Base-by-base conservation (phyloP, 140 eudicot genomes). In the Cichorium intybus region DNA sequence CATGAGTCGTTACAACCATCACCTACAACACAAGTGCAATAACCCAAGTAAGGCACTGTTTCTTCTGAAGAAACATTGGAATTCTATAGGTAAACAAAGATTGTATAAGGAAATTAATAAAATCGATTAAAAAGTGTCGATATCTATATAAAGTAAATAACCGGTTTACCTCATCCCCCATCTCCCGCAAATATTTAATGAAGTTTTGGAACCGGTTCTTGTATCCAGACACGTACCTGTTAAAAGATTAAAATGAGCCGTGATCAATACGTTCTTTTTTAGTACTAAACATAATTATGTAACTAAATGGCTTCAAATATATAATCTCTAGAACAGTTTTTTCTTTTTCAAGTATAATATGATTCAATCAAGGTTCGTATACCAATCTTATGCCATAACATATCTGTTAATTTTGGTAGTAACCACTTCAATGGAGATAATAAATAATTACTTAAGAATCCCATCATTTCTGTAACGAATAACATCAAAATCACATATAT, bases 1-100 rank as follows among this genome's bases (percentile, higher is more conserved):
- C 97, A 77, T 90, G 97, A 24, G 97, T 90, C 11, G 97, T 90
- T 71, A 90, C 93, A 68, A 90, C 97, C 95, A 90, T 79, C 61
- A 90, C 97, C 97, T 90, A 68, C 61, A 76, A 29, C 69, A 48
- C 34, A 58, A 31, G 11, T 47, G 21, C 22, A 31, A 27, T 58
- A 26, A 56, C 39, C 41, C 10, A 55, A 52, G 17, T 21, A 45
- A 45, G 45, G 15, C 15, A 0, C 10, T 37, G 45, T 37, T 37
- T 9, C 12, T 37, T n/a, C n/a, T n/a, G n/a, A n/a, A n/a, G n/a
- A n/a, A n/a, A n/a, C n/a, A n/a, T n/a, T n/a, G n/a, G n/a, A n/a
- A n/a, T n/a, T n/a, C n/a, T n/a, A n/a, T n/a, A 43, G 50, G 14
- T 7, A 60, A 51, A n/a, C 59, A 63, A 60, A 39, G 51, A 37